Evolutionary conservation across 257 asterid species (phyloP).

Genomic region (Nicotiana noctiflora): DNA sequence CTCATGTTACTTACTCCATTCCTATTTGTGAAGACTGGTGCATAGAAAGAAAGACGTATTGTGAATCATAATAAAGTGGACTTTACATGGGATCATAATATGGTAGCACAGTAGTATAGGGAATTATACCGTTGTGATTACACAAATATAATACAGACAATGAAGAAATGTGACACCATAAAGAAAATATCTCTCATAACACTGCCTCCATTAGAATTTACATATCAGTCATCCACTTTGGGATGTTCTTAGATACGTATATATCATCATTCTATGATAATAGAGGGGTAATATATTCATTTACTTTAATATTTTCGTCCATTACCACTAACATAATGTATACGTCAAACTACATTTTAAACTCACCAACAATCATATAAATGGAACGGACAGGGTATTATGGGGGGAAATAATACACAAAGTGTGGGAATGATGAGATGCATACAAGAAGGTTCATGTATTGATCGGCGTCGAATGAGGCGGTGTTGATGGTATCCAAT

Average conservation of each 20-base stretch:
- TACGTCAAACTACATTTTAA: background rate
- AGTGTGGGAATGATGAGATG: background rate
- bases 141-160: background rate
- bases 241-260: background rate
- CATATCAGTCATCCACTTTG: background rate
- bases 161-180: background rate
- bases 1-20: background rate
- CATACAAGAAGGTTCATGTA: slow-evolving; percentile 96
- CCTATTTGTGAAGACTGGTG: background rate
- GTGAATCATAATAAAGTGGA: background rate
- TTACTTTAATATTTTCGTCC: too few species aligned
- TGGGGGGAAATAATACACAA: background rate
- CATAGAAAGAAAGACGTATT: background rate
- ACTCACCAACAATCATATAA: background rate
- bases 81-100: background rate
- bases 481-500: slow-evolving; percentile 83
- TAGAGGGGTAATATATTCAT: too few species aligned
- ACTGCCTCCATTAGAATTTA: background rate
- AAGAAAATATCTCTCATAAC: background rate
- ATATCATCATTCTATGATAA: too few species aligned
- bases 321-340: background rate
- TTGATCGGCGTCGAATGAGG: slow-evolving; percentile 82
- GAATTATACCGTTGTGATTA: background rate
- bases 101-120: background rate
- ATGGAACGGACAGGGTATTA: too few species aligned